A percentile compares a stretch with the other conserved stretches of the same genome.
Conservation (phyloP, 257 asterid genomes). For the Apocynum venetum region DNA sequence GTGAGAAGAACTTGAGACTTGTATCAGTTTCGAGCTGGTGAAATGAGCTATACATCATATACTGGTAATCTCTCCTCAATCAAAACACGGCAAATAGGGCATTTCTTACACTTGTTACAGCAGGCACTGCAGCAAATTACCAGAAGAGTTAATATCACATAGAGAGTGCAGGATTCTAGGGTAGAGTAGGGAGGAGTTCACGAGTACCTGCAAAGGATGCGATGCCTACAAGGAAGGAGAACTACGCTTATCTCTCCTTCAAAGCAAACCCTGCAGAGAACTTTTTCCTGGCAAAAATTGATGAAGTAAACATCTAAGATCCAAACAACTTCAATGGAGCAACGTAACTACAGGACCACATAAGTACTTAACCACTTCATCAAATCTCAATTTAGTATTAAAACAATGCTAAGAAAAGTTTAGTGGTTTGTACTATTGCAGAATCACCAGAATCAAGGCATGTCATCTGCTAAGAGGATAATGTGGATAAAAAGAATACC, state of each 20-base stretch:
- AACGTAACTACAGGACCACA: background rate
- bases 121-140: conserved; percentile 53
- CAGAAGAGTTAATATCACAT: conserved; percentile 15
- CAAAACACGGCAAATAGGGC: conserved; percentile 80
- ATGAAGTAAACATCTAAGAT: background rate
- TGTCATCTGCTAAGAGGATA: background rate
- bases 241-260: conserved; percentile 90
- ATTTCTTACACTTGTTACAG: conserved; percentile 77
- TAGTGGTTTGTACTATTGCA: background rate
- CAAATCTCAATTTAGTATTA: background rate
- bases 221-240: conserved; percentile 97
- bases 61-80: conserved; percentile 81
- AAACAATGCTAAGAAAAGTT: background rate
- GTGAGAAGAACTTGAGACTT: background rate
- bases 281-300: conserved; percentile 65
- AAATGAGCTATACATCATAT: conserved; percentile 77
- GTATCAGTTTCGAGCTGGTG: background rate
- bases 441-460: background rate
- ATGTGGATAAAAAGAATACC: background rate
- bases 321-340: background rate
- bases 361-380: background rate
- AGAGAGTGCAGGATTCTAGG: background rate
- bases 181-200: background rate
- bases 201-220: conserved; percentile 82
- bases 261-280: conserved; percentile 88